Conservation (phyloP, 345 rosid species). For the Euphorbia lathyris region DNA sequence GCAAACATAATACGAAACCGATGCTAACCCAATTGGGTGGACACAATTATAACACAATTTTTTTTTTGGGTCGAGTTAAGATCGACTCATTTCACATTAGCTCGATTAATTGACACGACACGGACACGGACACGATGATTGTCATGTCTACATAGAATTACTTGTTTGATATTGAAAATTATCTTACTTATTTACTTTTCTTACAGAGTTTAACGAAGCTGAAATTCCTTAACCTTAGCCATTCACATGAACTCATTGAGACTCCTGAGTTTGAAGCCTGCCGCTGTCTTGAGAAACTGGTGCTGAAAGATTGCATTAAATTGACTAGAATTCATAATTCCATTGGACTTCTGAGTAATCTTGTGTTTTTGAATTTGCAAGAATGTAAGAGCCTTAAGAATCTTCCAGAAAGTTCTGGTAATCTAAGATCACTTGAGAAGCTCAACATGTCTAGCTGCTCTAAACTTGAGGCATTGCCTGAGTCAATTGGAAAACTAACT, state of each 20-base stretch:
- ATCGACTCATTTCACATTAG: no score
- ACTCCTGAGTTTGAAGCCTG: constrained; percentile 11
- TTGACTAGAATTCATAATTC: constrained; percentile 15
- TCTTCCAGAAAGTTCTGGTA: constrained; percentile 14
- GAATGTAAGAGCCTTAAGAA: constrained; percentile 7
- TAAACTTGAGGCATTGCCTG: constrained; percentile 7
- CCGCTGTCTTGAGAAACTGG: constrained; percentile 7
- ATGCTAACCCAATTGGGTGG: no score
- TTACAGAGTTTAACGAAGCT: constrained; percentile 14
- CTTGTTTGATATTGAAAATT: background rate
- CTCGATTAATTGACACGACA: no score
- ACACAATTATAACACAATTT: no score
- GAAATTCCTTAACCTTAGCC: constrained; percentile 18
- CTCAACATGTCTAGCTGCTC: constrained; percentile 14
- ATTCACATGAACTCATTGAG: constrained; percentile 9
- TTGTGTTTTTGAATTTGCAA: constrained; percentile 7
- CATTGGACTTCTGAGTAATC: constrained; percentile 13
- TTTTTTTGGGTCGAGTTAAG: no score
- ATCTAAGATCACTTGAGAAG: constrained; percentile 7
- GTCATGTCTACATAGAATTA: no score
- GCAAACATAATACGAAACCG: no score
- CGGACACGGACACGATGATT: no score
- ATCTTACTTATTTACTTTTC: background rate
- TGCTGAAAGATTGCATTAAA: constrained; percentile 15
- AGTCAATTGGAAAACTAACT: background rate